phyloP scores from a whole-genome alignment of 306 rosid species.

The Vicia villosa region DNA sequence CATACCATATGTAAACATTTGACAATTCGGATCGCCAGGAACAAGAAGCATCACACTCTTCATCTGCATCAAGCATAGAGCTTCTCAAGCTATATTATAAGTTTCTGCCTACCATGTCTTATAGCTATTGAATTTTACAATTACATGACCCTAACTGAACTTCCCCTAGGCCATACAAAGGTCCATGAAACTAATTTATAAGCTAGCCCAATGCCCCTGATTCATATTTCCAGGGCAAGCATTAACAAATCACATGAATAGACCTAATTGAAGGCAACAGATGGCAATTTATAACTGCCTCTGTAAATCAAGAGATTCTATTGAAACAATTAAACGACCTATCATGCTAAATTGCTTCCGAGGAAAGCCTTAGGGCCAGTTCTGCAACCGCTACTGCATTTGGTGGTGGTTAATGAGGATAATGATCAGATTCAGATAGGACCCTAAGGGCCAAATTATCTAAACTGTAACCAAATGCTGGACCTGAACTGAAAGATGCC shows the following conservation, averaged over 20 bases:
- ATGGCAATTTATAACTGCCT: not conserved
- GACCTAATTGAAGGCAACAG: not conserved
- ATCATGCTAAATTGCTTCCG: not conserved
- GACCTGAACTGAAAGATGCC: not conserved
- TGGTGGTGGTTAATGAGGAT: not conserved
- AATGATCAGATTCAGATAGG: not conserved
- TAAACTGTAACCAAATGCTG: not conserved
- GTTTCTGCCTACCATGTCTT: not conserved
- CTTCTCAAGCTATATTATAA: constrained; percentile 25
- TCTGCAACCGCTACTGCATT: not conserved
- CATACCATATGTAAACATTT: constrained; percentile 73
- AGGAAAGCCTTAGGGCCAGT: not conserved
- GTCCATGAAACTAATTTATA: not conserved
- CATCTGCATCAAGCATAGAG: constrained; percentile 51
- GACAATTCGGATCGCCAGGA: constrained; percentile 80
- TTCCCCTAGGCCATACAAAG: not conserved
- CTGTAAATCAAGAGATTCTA: not conserved
- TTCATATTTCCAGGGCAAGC: not conserved
- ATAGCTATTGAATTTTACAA: not conserved
- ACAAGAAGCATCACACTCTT: constrained; percentile 37
- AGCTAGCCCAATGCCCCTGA: not conserved
- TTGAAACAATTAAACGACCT: not conserved
- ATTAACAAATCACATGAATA: not conserved
- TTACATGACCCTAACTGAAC: not conserved
- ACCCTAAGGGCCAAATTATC: not conserved